Percentiles rank a stretch among this genome's conserved stretches.
These are phyloP conservation scores for Paraurostyla sp. DNA, from an alignment of 73 alveolate genomes.

Conservation along the genomic window DNA sequence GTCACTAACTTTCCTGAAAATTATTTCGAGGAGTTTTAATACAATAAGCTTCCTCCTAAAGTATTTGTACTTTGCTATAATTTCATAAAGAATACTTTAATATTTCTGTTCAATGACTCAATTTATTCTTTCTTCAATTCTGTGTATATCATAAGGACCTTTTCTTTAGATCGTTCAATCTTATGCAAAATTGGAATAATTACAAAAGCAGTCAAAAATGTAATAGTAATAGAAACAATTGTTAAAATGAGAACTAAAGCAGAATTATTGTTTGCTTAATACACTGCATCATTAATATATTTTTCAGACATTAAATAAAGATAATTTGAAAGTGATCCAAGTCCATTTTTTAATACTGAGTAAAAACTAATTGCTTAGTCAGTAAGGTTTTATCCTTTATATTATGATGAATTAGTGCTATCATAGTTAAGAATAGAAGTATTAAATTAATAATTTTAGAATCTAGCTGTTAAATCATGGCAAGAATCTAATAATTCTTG, in stretches of 20 bases:
- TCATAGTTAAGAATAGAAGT: slow-evolving; percentile 22
- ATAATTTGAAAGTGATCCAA: neutral
- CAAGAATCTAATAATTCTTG: slow-evolving; percentile 19
- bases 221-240: slow-evolving; percentile 47
- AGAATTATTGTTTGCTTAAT: slow-evolving; percentile 24
- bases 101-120: slow-evolving; percentile 52
- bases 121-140: slow-evolving; percentile 58
- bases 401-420: slow-evolving; percentile 3
- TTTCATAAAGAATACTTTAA: slow-evolving; percentile 56
- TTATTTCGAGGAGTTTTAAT: slow-evolving; percentile 20
- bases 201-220: slow-evolving; percentile 55
- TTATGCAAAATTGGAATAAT: slow-evolving; percentile 49
- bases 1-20: slow-evolving; percentile 53
- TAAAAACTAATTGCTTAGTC: neutral
- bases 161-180: slow-evolving; percentile 55
- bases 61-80: slow-evolving; percentile 31
- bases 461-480: neutral
- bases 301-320: neutral
- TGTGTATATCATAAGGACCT: slow-evolving; percentile 55
- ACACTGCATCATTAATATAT: slow-evolving; percentile 39
- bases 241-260: slow-evolving; percentile 43
- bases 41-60: slow-evolving; percentile 47
- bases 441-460: neutral
- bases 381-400: neutral
- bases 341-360: slow-evolving; percentile 2